phyloP scores from a whole-genome alignment of 2,329 filamentous ascomycete genomes.

The Endocalyx cinctus region DNA sequence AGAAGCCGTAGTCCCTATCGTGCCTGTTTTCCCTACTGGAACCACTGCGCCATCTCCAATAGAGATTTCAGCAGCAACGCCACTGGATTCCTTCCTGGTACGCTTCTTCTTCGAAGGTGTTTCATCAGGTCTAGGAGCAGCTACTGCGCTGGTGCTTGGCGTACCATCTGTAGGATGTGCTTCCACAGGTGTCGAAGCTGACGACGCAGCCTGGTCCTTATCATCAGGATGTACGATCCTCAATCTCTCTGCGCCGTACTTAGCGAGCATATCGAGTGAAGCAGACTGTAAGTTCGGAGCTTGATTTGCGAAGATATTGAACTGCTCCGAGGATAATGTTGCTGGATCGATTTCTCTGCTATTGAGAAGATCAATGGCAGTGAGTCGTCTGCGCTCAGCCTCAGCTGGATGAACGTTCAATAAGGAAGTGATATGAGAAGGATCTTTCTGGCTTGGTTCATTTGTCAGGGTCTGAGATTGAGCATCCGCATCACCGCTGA shows the following conservation, averaged over 20 bases:
- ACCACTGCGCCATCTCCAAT: slow-evolving; percentile 23
- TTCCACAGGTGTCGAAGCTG: slow-evolving; percentile 18
- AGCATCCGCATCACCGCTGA: slow-evolving; percentile 3
- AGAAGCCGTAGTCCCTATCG: slow-evolving; percentile 22
- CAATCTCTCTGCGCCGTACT: slow-evolving; percentile 53
- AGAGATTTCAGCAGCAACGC: slow-evolving; percentile 8
- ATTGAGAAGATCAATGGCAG: slow-evolving; percentile 42
- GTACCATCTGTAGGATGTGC: slow-evolving; percentile 10
- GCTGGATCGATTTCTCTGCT: slow-evolving; percentile 46
- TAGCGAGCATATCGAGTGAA: slow-evolving; percentile 51
- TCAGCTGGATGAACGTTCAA: slow-evolving; percentile 41
- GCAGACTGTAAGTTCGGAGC: slow-evolving; percentile 49
- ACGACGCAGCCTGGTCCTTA: slow-evolving; percentile 22
- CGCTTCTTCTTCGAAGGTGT: slow-evolving; percentile 23
- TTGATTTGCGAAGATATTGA: slow-evolving; percentile 57
- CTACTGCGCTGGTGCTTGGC: slow-evolving; percentile 5
- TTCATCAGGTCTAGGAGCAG: slow-evolving; percentile 12
- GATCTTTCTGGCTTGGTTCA: slow-evolving; percentile 7
- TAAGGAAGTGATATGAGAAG: slow-evolving; percentile 25
- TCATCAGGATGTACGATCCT: slow-evolving; percentile 52
- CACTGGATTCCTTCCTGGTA: slow-evolving; percentile 19
- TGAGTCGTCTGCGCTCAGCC: slow-evolving; percentile 43
- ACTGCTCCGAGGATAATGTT: slow-evolving; percentile 50
- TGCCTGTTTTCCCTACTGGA: slow-evolving; percentile 18
- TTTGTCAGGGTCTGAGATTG: slow-evolving; percentile 1